These are phyloP conservation scores for Hirschioporus abietinus DNA, from an alignment of 768 basidiomycete species.

Conservation along the genomic window DNA sequence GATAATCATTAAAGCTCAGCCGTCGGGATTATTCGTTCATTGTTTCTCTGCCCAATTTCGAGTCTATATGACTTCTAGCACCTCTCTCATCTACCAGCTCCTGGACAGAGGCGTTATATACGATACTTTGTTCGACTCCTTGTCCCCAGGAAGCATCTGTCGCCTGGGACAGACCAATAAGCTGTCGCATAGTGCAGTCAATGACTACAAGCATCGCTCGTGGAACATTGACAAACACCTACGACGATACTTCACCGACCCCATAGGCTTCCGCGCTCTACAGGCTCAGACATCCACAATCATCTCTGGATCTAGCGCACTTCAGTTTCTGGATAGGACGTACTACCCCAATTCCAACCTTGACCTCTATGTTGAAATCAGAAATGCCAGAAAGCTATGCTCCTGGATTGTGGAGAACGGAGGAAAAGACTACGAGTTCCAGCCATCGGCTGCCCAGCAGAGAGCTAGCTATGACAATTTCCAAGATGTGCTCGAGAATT, in stretches of 20 bases:
- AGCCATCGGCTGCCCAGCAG: not conserved
- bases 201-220: slow-evolving; percentile 12
- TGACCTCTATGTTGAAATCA: slow-evolving; percentile 8
- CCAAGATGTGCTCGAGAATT: no score
- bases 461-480: no score
- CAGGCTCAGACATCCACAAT: slow-evolving; percentile 7
- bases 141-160: not conserved
- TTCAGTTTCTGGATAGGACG: slow-evolving; percentile 11
- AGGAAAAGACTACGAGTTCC: not conserved
- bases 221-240: slow-evolving; percentile 7
- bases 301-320: slow-evolving; percentile 11
- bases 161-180: not conserved
- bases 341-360: slow-evolving; percentile 11
- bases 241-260: slow-evolving; percentile 1
- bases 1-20: no score
- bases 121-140: not conserved
- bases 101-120: not conserved
- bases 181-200: not conserved
- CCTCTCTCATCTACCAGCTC: not conserved
- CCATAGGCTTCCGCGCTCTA: slow-evolving; percentile 8
- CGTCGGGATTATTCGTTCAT: no score
- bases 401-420: slow-evolving; percentile 5
- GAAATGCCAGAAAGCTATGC: not conserved
- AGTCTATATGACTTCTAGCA: no score
- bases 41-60: no score